phyloP scores from a whole-genome alignment of 2,329 filamentous ascomycete genomes.

The Dendrostoma leiphaemia region DNA sequence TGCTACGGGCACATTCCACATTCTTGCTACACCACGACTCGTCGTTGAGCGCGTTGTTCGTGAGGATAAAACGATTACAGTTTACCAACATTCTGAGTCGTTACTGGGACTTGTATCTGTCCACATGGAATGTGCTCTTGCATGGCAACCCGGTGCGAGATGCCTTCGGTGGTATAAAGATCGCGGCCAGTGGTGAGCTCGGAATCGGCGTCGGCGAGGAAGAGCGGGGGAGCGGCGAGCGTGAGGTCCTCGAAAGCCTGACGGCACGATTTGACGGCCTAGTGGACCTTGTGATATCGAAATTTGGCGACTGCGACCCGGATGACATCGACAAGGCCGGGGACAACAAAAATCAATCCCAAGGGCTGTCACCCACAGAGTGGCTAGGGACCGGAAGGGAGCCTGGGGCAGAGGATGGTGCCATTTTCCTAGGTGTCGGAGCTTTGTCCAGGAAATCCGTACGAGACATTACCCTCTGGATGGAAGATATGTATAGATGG shows the following conservation, averaged over 20 bases:
- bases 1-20: constrained; percentile 76
- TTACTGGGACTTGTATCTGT: constrained; percentile 73
- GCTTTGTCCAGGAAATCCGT: constrained; percentile 70
- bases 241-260: constrained; percentile 90
- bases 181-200: constrained; percentile 86
- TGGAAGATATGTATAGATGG: constrained; percentile 82
- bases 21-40: constrained; percentile 87
- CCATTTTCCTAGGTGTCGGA: constrained; percentile 81
- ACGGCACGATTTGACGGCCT: constrained; percentile 77
- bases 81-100: constrained; percentile 72
- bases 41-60: constrained; percentile 69
- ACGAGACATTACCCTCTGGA: constrained; percentile 75
- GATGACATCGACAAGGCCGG: constrained; percentile 24
- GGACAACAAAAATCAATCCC: constrained; percentile 22
- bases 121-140: constrained; percentile 84
- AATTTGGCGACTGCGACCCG: constrained; percentile 63
- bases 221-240: constrained; percentile 88
- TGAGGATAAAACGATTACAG: constrained; percentile 59
- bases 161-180: constrained; percentile 79
- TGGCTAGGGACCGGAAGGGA: constrained; percentile 76
- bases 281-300: constrained; percentile 82
- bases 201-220: constrained; percentile 95
- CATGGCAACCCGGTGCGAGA: constrained; percentile 83
- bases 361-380: constrained; percentile 27
- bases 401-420: constrained; percentile 72